phyloP scores from a whole-genome alignment of 2,329 filamentous ascomycete genomes.

The Ascochyta rabiei region DNA sequence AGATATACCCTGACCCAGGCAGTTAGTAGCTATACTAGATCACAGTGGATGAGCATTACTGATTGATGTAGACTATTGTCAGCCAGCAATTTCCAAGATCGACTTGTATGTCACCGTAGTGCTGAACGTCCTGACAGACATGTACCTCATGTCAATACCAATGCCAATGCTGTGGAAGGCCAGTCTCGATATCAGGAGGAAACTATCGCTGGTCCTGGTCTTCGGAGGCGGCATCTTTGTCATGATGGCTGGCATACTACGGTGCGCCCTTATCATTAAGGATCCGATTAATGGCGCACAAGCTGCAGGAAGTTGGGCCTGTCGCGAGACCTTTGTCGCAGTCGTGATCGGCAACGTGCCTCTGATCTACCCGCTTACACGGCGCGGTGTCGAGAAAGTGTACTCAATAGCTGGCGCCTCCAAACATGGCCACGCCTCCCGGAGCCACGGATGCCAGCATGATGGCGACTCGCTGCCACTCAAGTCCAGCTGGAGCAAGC shows the following conservation, averaged over 20 bases:
- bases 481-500: slow-evolving; percentile 1
- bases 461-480: slow-evolving; percentile 15
- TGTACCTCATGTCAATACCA: slow-evolving; percentile 66
- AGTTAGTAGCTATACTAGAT: slow-evolving; percentile 46
- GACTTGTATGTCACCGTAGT: slow-evolving; percentile 38
- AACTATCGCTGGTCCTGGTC: slow-evolving; percentile 59
- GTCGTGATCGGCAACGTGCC: slow-evolving; percentile 53
- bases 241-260: slow-evolving; percentile 61
- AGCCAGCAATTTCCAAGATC: slow-evolving; percentile 16
- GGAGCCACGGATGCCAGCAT: not conserved
- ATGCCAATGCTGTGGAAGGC: slow-evolving; percentile 63
- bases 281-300: slow-evolving; percentile 48
- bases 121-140: slow-evolving; percentile 62
- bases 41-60: not conserved
- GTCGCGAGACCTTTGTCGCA: slow-evolving; percentile 54
- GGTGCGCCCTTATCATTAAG: slow-evolving; percentile 32
- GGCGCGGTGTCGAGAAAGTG: slow-evolving; percentile 16
- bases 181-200: slow-evolving; percentile 55
- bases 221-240: slow-evolving; percentile 64
- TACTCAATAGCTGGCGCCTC: slow-evolving; percentile 9
- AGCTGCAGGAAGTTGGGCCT: slow-evolving; percentile 51
- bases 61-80: slow-evolving; percentile 18
- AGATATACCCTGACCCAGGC: slow-evolving; percentile 64
- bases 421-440: not conserved
- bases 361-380: slow-evolving; percentile 48